phyloP scores from a whole-genome alignment of 2,329 filamentous ascomycete species.

The Fusarium solani-melongenae region DNA sequence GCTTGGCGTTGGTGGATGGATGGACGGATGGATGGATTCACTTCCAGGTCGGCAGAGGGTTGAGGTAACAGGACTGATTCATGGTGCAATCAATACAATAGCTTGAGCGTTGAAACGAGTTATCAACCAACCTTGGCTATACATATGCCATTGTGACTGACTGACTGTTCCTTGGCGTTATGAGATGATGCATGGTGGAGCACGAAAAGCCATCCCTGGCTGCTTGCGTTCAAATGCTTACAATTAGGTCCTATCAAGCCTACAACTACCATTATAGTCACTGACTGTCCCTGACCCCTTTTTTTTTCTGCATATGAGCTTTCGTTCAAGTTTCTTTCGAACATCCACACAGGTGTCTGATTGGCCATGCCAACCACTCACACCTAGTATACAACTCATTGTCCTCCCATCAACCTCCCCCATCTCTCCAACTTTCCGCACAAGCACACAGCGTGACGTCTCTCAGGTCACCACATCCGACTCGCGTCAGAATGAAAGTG shows the following conservation, averaged over 20 bases:
- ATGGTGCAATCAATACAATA: constrained; percentile 33
- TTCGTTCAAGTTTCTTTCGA: background rate
- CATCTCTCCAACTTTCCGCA: background rate
- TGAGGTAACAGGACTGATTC: constrained; percentile 22
- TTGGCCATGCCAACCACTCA: background rate
- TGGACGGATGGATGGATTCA: constrained; percentile 32
- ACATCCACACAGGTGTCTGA: background rate
- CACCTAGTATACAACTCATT: background rate
- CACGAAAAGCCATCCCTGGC: background rate
- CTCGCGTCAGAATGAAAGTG: background rate
- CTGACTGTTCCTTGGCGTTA: background rate
- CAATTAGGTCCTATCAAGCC: constrained; percentile 7
- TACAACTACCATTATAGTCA: background rate
- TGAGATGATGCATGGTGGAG: background rate
- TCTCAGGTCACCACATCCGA: background rate
- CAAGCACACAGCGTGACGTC: background rate
- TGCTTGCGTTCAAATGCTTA: constrained; percentile 7
- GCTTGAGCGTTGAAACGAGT: constrained; percentile 33
- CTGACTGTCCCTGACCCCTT: background rate
- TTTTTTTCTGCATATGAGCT: background rate
- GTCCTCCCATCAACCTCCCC: background rate
- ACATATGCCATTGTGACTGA: background rate
- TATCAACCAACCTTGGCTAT: constrained; percentile 1
- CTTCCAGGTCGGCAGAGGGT: constrained; percentile 19
- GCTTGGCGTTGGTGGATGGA: constrained; percentile 44